A percentile compares a stretch with the other conserved stretches of the same genome.
phyloP scores from a whole-genome alignment of 2,329 filamentous ascomycete genomes.

The Chaetomium strumarium region DNA sequence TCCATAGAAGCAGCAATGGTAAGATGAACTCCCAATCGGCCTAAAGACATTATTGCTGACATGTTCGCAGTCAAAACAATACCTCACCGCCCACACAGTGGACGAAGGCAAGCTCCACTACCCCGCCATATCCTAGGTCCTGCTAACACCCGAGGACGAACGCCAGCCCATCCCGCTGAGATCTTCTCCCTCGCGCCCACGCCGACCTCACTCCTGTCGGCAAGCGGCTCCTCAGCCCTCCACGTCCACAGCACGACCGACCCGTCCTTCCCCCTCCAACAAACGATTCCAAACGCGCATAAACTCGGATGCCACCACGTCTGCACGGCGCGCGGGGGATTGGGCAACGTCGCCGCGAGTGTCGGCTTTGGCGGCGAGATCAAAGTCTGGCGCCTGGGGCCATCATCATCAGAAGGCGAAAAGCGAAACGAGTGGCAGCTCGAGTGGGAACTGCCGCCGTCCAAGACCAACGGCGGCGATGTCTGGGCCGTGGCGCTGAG shows the following conservation, averaged over 20 bases:
- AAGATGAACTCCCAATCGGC: slow-evolving; percentile 8
- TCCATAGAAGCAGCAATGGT: slow-evolving; percentile 35
- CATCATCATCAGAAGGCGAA: slow-evolving; percentile 31
- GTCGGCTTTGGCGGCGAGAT: slow-evolving; percentile 86
- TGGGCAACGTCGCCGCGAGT: slow-evolving; percentile 69
- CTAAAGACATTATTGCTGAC: slow-evolving; percentile 13
- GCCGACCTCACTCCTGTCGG: slow-evolving; percentile 67
- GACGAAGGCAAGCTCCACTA: slow-evolving; percentile 54
- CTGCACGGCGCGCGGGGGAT: slow-evolving; percentile 52
- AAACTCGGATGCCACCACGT: slow-evolving; percentile 89
- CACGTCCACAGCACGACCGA: slow-evolving; percentile 71
- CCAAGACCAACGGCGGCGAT: slow-evolving; percentile 35
- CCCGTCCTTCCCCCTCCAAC: slow-evolving; percentile 67
- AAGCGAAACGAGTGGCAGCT: slow-evolving; percentile 46
- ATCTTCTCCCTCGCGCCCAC: slow-evolving; percentile 81
- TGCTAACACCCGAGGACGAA: slow-evolving; percentile 14
- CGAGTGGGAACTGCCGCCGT: slow-evolving; percentile 39
- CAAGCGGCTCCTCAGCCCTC: slow-evolving; percentile 76
- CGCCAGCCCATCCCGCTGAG: slow-evolving; percentile 70
- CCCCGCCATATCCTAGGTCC: slow-evolving; percentile 20
- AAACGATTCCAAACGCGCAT: slow-evolving; percentile 76
- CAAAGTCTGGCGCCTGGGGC: slow-evolving; percentile 65
- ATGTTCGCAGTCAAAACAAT: slow-evolving; percentile 84
- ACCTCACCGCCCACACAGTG: slow-evolving; percentile 85
- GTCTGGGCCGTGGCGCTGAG: slow-evolving; percentile 86